These are phyloP conservation scores for Lepiota subincarnata DNA, from an alignment of 768 basidiomycete genomes.

Conservation along the genomic window DNA sequence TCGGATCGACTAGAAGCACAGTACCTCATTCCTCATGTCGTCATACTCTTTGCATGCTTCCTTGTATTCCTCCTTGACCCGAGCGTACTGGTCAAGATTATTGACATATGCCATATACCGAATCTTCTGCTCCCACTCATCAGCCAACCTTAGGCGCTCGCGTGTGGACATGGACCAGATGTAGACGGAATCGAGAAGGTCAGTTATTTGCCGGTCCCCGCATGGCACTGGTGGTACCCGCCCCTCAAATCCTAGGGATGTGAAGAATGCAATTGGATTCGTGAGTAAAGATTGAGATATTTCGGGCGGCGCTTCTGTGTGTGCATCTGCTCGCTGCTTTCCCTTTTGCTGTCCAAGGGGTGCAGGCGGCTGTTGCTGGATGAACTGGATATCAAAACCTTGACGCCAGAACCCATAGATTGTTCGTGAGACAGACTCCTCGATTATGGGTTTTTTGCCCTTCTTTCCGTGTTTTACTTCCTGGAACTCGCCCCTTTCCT, in stretches of 20 bases:
- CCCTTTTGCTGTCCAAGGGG: not conserved
- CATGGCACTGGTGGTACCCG: conserved; percentile 35
- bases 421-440: not conserved
- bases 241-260: conserved; percentile 4
- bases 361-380: conserved; percentile 19
- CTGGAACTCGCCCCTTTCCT: not conserved
- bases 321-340: not conserved
- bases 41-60: conserved; percentile 34
- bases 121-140: conserved; percentile 44
- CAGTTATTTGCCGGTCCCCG: conserved; percentile 30
- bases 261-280: not conserved
- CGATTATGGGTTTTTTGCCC: conserved; percentile 12
- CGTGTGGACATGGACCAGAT: conserved; percentile 52
- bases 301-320: not conserved
- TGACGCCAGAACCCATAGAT: conserved; percentile 50
- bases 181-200: conserved; percentile 29
- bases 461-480: not conserved
- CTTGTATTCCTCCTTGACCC: conserved; percentile 25
- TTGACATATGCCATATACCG: conserved; percentile 23
- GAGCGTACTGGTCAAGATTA: conserved; percentile 39
- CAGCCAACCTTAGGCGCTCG: conserved; percentile 45
- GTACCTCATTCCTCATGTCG: conserved; percentile 56
- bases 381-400: conserved; percentile 44
- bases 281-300: not conserved
- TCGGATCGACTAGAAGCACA: conserved; percentile 10